Conservation (phyloP, 441 rosid species). For the Eutrema salsugineum region DNA sequence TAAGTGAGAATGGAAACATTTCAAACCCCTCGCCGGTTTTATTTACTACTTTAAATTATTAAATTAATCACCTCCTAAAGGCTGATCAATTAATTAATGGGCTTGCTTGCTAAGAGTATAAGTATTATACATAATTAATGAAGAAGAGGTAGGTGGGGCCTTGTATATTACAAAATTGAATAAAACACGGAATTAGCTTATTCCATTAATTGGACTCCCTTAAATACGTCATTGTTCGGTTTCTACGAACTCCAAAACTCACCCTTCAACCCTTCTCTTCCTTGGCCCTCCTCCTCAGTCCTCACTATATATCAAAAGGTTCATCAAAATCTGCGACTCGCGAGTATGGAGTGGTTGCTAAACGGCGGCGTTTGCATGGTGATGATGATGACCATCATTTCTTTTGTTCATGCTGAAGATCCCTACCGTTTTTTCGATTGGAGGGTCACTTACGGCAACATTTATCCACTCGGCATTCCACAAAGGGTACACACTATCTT, state of each 20-base stretch:
- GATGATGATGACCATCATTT: conserved; percentile 3
- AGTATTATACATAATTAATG: neutral
- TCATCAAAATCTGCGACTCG: neutral
- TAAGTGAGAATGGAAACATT: too few species aligned
- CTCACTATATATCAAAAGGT: neutral
- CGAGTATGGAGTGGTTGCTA: conserved; percentile 12
- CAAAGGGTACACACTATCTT: conserved; percentile 36
- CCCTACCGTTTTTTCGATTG: conserved; percentile 58
- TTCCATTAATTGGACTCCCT: conserved; percentile 13
- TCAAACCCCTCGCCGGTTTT: neutral
- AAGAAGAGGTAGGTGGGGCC: conserved; percentile 14
- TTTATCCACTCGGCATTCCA: conserved; percentile 48
- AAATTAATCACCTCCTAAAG: conserved; percentile 10
- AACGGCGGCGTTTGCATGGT: conserved; percentile 1
- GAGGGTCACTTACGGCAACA: conserved; percentile 61
- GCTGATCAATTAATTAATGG: neutral
- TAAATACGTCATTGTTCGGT: conserved; percentile 20
- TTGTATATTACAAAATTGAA: conserved; percentile 1
- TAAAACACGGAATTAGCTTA: conserved; percentile 24
- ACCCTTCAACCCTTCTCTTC: neutral
- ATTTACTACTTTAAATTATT: neutral
- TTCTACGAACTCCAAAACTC: conserved; percentile 2
- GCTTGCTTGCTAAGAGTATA: neutral
- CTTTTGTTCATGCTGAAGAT: conserved; percentile 39
- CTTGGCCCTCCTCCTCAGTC: neutral